Conservation (phyloP, 1,139 yeast genomes). For the Lodderomyces theae region DNA sequence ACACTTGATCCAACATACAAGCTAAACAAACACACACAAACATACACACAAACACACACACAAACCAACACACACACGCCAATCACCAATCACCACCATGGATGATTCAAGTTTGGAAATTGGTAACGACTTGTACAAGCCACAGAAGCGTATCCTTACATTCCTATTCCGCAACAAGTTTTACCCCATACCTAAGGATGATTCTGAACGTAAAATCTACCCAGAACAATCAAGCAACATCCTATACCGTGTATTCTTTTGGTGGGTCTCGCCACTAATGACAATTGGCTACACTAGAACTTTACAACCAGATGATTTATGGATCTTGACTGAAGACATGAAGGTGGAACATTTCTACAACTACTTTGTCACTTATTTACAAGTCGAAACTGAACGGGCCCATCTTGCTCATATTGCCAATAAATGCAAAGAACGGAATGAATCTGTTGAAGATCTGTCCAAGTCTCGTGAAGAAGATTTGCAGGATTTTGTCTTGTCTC, state of each 20-base stretch:
- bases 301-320: constrained; percentile 61
- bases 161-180: constrained; percentile 14
- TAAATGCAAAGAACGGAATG: constrained; percentile 27
- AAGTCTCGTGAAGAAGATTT: constrained; percentile 25
- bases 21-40: too few relatives aligned
- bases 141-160: constrained; percentile 18
- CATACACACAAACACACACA: too few relatives aligned
- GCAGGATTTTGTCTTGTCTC: constrained; percentile 24
- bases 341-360: constrained; percentile 47
- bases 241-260: constrained; percentile 39
- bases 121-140: constrained; percentile 15
- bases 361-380: constrained; percentile 30
- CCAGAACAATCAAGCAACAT: constrained; percentile 35
- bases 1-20: too few relatives aligned
- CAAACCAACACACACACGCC: background rate
- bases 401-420: constrained; percentile 20
- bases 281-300: constrained; percentile 67
- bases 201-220: constrained; percentile 43
- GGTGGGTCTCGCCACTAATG: constrained; percentile 61
- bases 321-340: constrained; percentile 48
- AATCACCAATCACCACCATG: constrained; percentile 7
- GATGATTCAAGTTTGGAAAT: constrained; percentile 14
- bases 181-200: constrained; percentile 48
- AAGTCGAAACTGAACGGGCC: constrained; percentile 30
- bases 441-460: constrained; percentile 21